Evolutionary conservation across 2,329 filamentous ascomycete genomes (phyloP).

Genomic region (Phialemoniopsis sp.): DNA sequence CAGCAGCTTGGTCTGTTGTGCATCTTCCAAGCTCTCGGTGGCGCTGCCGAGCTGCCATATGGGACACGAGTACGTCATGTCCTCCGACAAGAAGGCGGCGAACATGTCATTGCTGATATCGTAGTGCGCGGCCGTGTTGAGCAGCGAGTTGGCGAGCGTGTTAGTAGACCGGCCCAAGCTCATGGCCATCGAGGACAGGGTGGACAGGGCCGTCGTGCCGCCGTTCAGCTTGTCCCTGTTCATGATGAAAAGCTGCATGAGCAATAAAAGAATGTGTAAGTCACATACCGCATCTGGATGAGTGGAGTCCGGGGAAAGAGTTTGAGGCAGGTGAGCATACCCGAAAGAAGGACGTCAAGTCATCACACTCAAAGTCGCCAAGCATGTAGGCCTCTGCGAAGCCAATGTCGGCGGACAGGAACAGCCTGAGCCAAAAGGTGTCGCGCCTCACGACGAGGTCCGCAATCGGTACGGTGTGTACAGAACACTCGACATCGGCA

Average conservation of each 20-base stretch:
- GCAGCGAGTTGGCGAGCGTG: constrained; percentile 50
- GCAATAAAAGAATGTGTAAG: no score
- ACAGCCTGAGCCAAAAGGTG: constrained; percentile 59
- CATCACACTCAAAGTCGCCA: constrained; percentile 62
- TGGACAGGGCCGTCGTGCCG: constrained; percentile 58
- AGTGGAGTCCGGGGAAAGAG: no score
- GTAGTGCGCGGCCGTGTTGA: constrained; percentile 70
- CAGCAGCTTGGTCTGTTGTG: constrained; percentile 63
- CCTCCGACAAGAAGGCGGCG: constrained; percentile 66
- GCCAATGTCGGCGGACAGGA: constrained; percentile 71
- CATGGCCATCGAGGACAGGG: constrained; percentile 52
- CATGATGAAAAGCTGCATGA: constrained; percentile 63
- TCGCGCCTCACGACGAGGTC: constrained; percentile 60
- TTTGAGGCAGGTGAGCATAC: constrained; percentile 34
- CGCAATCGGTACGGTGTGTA: constrained; percentile 35
- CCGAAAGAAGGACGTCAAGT: constrained; percentile 66
- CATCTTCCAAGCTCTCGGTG: constrained; percentile 49
- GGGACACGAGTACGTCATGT: constrained; percentile 74
- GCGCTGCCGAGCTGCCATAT: constrained; percentile 52
- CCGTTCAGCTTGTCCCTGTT: constrained; percentile 62
- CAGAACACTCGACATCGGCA: constrained; percentile 25
- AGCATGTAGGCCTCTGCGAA: constrained; percentile 71
- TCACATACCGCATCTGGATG: no score
- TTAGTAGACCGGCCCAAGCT: constrained; percentile 55
- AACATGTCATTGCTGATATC: constrained; percentile 77